Percentiles rank a stretch among this genome's conserved stretches.
These are phyloP conservation scores for Sicyos baderoa DNA, from an alignment of 306 rosid species.

Conservation along the genomic window DNA sequence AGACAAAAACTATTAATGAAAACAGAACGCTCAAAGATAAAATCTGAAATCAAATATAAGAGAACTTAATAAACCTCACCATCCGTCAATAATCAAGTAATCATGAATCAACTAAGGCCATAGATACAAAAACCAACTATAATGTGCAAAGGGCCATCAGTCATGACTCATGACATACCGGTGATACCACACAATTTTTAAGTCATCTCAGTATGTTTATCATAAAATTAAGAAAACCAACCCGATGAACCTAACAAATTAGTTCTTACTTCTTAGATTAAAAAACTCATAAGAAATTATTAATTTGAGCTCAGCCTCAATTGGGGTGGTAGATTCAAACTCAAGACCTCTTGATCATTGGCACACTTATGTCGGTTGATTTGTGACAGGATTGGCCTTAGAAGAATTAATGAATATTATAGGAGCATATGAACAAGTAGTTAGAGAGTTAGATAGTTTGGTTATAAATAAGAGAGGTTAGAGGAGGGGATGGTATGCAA, in stretches of 20 bases:
- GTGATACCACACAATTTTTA: background rate
- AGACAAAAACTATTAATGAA: background rate
- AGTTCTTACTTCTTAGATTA: background rate
- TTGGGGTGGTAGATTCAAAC: too few species aligned
- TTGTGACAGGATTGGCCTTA: too few species aligned
- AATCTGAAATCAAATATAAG: background rate
- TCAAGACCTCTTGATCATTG: too few species aligned
- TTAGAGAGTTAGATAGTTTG: too few species aligned
- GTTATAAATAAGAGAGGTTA: too few species aligned
- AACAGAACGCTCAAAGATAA: background rate
- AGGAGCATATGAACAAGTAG: too few species aligned
- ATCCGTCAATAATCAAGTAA: background rate
- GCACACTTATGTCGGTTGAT: too few species aligned
- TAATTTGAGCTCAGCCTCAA: too few species aligned
- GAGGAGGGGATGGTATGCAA: too few species aligned
- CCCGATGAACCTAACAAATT: background rate
- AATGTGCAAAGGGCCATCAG: background rate
- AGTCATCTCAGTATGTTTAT: background rate
- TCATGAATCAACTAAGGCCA: constrained; percentile 12
- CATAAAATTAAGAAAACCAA: background rate
- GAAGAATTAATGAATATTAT: too few species aligned
- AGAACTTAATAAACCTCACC: background rate
- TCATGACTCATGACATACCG: background rate
- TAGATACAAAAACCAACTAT: constrained; percentile 17
- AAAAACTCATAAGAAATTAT: background rate